These are phyloP conservation scores for Lasiodiplodia gonubiensis DNA, from an alignment of 2,329 filamentous ascomycete species.

Conservation along the genomic window DNA sequence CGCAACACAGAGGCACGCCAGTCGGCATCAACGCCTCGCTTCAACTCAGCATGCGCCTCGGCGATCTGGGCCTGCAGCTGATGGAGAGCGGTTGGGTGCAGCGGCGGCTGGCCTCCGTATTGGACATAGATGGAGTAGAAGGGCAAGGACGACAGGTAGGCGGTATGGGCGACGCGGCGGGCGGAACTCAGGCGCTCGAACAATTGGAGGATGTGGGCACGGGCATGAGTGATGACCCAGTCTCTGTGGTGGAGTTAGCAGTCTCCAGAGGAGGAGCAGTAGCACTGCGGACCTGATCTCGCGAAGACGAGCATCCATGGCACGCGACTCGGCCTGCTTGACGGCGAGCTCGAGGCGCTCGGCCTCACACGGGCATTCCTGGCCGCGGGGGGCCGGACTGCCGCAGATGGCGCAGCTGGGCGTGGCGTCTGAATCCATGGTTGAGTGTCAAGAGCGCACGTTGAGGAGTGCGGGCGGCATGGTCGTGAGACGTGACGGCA, in stretches of 20 bases:
- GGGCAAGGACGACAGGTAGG: constrained; percentile 52
- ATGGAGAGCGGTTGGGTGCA: constrained; percentile 48
- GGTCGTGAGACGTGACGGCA: neutral
- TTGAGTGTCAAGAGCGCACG: neutral
- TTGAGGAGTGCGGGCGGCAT: neutral
- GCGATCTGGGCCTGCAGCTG: constrained; percentile 60
- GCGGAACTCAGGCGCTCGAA: constrained; percentile 49
- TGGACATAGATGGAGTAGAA: constrained; percentile 55
- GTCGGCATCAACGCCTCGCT: constrained; percentile 77
- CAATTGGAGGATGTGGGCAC: constrained; percentile 51
- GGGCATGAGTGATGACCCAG: constrained; percentile 54
- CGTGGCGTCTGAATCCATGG: constrained; percentile 41
- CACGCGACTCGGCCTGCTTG: constrained; percentile 46
- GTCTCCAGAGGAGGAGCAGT: neutral
- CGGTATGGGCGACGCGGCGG: constrained; percentile 49
- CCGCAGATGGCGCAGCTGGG: constrained; percentile 50
- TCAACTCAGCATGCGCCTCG: constrained; percentile 68
- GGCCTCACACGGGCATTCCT: constrained; percentile 48
- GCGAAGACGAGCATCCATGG: constrained; percentile 44
- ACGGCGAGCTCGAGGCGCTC: constrained; percentile 48
- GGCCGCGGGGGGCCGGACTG: constrained; percentile 41
- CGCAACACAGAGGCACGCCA: constrained; percentile 76
- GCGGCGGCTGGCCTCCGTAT: constrained; percentile 52
- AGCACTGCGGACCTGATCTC: constrained; percentile 42
- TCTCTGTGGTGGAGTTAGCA: constrained; percentile 42